A percentile compares a stretch with the other conserved stretches of the same genome.
phyloP scores from a whole-genome alignment of 495 filamentous ascomycete species.

The Margaritispora aquatica region DNA sequence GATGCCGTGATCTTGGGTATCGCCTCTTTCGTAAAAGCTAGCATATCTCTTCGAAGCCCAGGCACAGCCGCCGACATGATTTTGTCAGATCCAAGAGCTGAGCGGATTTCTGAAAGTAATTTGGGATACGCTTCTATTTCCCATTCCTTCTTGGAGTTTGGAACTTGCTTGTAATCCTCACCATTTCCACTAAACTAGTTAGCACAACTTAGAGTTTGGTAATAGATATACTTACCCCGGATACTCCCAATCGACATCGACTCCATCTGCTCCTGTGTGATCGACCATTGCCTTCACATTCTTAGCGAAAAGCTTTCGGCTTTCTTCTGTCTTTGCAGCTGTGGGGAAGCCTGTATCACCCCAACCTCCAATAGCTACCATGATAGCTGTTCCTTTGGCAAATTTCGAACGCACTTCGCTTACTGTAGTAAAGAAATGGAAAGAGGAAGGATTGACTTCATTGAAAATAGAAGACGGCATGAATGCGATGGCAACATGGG shows the following conservation, averaged over 20 bases:
- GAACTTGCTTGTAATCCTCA: conserved; percentile 62
- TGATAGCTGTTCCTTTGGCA: conserved; percentile 49
- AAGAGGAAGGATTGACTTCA: conserved; percentile 36
- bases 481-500: conserved; percentile 65
- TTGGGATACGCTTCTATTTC: conserved; percentile 61
- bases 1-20: conserved; percentile 56
- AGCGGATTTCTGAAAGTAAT: conserved; percentile 53
- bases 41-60: conserved; percentile 61
- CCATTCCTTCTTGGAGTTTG: conserved; percentile 54
- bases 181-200: conserved; percentile 55
- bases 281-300: conserved; percentile 60
- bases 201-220: neutral
- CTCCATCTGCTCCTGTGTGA: conserved; percentile 54
- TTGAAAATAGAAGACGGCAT: conserved; percentile 58
- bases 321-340: conserved; percentile 47
- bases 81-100: conserved; percentile 51
- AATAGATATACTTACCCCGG: conserved; percentile 42
- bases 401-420: conserved; percentile 52
- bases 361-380: conserved; percentile 73
- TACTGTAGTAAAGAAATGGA: conserved; percentile 56
- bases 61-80: conserved; percentile 67
- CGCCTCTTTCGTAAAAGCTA: conserved; percentile 60
- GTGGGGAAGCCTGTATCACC: conserved; percentile 61
- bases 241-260: conserved; percentile 80
- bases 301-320: conserved; percentile 51